A percentile compares a stretch with the other conserved stretches of the same genome.
These are phyloP conservation scores for Cryptococcus hybrid DNA, from an alignment of 1,284 basidiomycete species.

Conservation along the genomic window DNA sequence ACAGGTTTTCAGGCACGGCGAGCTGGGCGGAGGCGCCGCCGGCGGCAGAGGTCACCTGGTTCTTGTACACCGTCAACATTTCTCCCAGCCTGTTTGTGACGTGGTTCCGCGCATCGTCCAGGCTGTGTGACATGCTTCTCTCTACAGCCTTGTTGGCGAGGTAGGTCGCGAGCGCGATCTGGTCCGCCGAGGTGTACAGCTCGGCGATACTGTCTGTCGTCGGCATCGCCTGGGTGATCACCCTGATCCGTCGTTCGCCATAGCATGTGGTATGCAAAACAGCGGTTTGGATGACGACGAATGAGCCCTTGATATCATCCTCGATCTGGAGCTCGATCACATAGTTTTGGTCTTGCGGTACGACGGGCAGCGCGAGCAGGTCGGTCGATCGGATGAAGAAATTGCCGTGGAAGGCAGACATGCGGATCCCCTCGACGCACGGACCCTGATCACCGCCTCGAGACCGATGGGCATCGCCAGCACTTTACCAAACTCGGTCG, in stretches of 20 bases:
- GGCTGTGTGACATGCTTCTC: conserved; percentile 72
- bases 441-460: conserved; percentile 96
- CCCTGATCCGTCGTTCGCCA: conserved; percentile 93
- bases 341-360: conserved; percentile 95
- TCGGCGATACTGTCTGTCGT: conserved; percentile 92
- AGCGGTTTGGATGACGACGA: conserved; percentile 95
- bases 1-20: conserved; percentile 86
- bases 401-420: conserved; percentile 99
- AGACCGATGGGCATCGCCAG: conserved; percentile 92
- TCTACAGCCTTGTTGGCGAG: conserved; percentile 98
- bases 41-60: conserved; percentile 84
- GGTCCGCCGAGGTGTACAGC: conserved; percentile 92
- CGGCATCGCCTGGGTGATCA: conserved; percentile 88
- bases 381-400: conserved; percentile 99
- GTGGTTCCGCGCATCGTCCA: conserved; percentile 93
- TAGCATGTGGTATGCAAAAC: conserved; percentile 95
- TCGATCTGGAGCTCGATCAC: conserved; percentile 97
- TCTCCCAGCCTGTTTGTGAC: conserved; percentile 88
- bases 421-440: conserved; percentile 91
- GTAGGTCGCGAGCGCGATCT: conserved; percentile 84
- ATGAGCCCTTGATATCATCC: conserved; percentile 87
- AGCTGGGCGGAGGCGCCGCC: conserved; percentile 93
- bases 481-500: conserved; percentile 93
- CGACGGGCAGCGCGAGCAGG: conserved; percentile 91
- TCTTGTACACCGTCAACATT: conserved; percentile 89